Percentiles rank a stretch among this genome's conserved stretches.
Evolutionary conservation across 805 yeast genomes (phyloP).

Genomic region (Suhomyces kilbournensis): DNA sequence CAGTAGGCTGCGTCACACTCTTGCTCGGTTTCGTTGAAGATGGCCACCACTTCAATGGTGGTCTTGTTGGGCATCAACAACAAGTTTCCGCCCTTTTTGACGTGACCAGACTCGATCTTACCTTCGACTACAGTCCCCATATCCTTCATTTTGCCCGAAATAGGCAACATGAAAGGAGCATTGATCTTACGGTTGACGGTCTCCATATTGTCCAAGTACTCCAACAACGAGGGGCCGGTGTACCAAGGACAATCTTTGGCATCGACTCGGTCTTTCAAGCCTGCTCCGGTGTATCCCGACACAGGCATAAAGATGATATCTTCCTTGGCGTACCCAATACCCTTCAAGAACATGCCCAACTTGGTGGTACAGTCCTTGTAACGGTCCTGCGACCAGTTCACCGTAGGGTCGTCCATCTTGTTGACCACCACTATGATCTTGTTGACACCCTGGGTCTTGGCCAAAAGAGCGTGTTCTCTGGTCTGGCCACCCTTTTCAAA

Average conservation of each 20-base stretch:
- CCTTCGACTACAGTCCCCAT: conserved; percentile 98
- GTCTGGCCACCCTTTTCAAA: conserved; percentile 99
- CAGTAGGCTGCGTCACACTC: conserved; percentile 87
- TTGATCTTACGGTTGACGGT: conserved; percentile 81
- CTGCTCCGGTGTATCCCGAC: conserved; percentile 96
- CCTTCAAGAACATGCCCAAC: conserved; percentile 72
- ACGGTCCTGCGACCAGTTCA: conserved; percentile 91
- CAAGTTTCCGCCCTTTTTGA: conserved; percentile 72
- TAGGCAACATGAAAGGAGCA: conserved; percentile 97
- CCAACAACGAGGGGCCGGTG: conserved; percentile 86
- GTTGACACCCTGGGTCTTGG: conserved; percentile 98
- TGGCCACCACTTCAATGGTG: conserved; percentile 77
- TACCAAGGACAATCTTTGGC: conserved; percentile 86
- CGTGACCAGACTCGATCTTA: conserved; percentile 93
- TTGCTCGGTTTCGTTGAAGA: conserved; percentile 92
- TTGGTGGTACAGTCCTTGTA: conserved; percentile 92
- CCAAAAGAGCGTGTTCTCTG: conserved; percentile 94
- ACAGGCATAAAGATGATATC: conserved; percentile 95
- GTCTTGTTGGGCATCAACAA: conserved; percentile 91
- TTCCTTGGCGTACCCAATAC: conserved; percentile 84
- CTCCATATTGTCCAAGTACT: conserved; percentile 80
- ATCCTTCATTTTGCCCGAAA: conserved; percentile 92
- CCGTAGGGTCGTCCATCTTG: conserved; percentile 99
- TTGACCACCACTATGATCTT: conserved; percentile 89
- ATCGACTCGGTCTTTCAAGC: conserved; percentile 81